phyloP scores from a whole-genome alignment of 129 eudicot genomes.

The Flaveria trinervia region DNA sequence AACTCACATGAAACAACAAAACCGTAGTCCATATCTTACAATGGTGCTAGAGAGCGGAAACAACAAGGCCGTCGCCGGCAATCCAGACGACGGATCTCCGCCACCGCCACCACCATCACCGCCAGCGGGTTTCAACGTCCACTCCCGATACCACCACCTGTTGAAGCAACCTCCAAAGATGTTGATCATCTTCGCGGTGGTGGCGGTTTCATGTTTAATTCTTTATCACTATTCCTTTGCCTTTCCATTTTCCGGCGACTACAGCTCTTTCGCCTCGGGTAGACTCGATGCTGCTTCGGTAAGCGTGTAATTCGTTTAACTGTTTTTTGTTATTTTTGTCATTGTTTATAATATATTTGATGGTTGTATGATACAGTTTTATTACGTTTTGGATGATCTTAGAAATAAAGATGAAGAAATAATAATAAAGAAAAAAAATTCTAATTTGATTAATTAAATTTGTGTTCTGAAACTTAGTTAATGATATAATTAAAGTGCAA shows the following conservation, averaged over 20 bases:
- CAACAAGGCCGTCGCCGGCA: slow-evolving; percentile 15
- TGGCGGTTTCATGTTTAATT: slow-evolving; percentile 27
- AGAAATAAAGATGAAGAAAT: neutral
- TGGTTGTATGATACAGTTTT: too few relatives aligned
- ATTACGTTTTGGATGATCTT: neutral
- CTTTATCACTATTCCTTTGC: slow-evolving; percentile 16
- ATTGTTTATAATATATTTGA: too few relatives aligned
- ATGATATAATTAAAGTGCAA: neutral
- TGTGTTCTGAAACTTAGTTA: neutral
- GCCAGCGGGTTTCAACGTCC: slow-evolving; percentile 9
- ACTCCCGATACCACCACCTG: slow-evolving; percentile 7
- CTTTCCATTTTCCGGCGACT: slow-evolving; percentile 21
- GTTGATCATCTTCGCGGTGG: slow-evolving; percentile 26
- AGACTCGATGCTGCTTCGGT: neutral
- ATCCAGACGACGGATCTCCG: slow-evolving; percentile 5
- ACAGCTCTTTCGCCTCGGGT: slow-evolving; percentile 21
- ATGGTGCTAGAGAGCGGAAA: slow-evolving; percentile 29
- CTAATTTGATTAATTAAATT: neutral
- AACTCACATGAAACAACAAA: slow-evolving; percentile 26
- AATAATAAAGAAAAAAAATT: neutral
- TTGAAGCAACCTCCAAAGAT: slow-evolving; percentile 26
- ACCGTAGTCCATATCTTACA: slow-evolving; percentile 15
- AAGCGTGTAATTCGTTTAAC: slow-evolving; percentile 8
- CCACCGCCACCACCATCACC: slow-evolving; percentile 4
- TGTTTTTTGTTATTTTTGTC: neutral